A percentile compares a stretch with the other conserved stretches of the same genome.
phyloP scores from a whole-genome alignment of 208 protist genomes.

The Trypanosoma melophagium region DNA sequence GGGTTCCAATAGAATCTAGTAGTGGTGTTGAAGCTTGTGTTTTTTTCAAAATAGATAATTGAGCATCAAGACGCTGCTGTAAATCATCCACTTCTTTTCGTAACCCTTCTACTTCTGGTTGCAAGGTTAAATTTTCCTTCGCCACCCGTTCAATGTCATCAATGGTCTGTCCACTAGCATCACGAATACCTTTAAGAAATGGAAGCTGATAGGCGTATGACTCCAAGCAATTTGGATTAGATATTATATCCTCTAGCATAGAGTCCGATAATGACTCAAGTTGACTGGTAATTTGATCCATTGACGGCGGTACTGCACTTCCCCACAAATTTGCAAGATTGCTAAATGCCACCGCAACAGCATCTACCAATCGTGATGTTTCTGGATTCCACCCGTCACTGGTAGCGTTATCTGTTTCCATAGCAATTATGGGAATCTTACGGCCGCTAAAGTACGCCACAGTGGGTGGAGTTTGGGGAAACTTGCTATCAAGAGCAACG shows the following conservation, averaged over 20 bases:
- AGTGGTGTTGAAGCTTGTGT: constrained; percentile 37
- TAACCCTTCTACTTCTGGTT: constrained; percentile 46
- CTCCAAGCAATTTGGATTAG: constrained; percentile 81
- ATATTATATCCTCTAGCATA: constrained; percentile 62
- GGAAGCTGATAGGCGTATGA: constrained; percentile 86
- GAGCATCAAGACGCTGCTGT: constrained; percentile 47
- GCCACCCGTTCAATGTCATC: constrained; percentile 60
- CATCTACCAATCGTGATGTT: constrained; percentile 56
- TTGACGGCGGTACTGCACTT: constrained; percentile 60
- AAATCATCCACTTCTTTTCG: constrained; percentile 46
- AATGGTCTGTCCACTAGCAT: constrained; percentile 52
- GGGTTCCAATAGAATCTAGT: constrained; percentile 55
- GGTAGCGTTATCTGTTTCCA: constrained; percentile 27
- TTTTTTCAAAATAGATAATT: constrained; percentile 52
- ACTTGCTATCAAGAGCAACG: constrained; percentile 46
- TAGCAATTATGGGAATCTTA: constrained; percentile 40
- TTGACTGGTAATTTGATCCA: constrained; percentile 41
- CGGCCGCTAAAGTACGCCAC: constrained; percentile 64
- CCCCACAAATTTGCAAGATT: constrained; percentile 71
- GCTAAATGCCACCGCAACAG: constrained; percentile 69
- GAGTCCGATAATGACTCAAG: constrained; percentile 55
- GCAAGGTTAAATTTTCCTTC: constrained; percentile 52
- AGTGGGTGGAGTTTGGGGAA: constrained; percentile 55
- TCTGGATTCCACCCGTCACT: constrained; percentile 54
- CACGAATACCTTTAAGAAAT: constrained; percentile 76